A percentile compares a stretch with the other conserved stretches of the same genome.
These are phyloP conservation scores for Cladosporium oxysporum DNA, from an alignment of 2,329 filamentous ascomycete species.

Conservation along the genomic window DNA sequence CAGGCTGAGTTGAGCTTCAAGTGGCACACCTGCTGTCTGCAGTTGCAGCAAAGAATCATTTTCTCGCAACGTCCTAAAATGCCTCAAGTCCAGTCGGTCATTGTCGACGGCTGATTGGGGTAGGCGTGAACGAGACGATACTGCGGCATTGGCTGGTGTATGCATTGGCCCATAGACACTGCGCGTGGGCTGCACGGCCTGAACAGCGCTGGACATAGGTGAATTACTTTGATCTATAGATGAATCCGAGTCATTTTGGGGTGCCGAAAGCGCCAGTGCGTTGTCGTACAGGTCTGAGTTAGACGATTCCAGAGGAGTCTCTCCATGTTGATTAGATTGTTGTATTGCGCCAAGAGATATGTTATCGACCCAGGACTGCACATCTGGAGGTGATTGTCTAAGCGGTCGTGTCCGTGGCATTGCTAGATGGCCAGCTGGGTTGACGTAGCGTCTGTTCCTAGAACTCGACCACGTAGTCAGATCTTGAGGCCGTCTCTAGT, in stretches of 20 bases:
- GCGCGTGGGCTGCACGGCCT: not conserved
- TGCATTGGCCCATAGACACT: not conserved
- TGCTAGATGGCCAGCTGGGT: not conserved
- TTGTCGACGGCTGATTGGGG: not conserved
- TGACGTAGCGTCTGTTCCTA: not conserved
- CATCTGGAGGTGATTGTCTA: not conserved
- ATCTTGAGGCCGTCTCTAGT: not conserved
- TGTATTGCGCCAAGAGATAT: not conserved
- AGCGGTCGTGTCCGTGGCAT: not conserved
- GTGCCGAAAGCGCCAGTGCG: not conserved
- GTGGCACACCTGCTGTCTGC: not conserved
- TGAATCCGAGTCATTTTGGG: not conserved
- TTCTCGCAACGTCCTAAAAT: not conserved
- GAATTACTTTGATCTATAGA: not conserved
- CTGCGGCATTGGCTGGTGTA: not conserved
- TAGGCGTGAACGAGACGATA: not conserved
- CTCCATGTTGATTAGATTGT: not conserved
- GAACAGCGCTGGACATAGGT: not conserved
- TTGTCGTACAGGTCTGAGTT: not conserved
- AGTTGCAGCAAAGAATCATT: not conserved
- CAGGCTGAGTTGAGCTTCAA: not conserved
- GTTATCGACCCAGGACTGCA: not conserved
- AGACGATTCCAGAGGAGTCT: not conserved
- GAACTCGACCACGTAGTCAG: not conserved
- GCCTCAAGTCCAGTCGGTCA: not conserved